These are phyloP conservation scores for Rutidosis leptorrhynchoides DNA, from an alignment of 129 eudicot genomes.

Conservation along the genomic window DNA sequence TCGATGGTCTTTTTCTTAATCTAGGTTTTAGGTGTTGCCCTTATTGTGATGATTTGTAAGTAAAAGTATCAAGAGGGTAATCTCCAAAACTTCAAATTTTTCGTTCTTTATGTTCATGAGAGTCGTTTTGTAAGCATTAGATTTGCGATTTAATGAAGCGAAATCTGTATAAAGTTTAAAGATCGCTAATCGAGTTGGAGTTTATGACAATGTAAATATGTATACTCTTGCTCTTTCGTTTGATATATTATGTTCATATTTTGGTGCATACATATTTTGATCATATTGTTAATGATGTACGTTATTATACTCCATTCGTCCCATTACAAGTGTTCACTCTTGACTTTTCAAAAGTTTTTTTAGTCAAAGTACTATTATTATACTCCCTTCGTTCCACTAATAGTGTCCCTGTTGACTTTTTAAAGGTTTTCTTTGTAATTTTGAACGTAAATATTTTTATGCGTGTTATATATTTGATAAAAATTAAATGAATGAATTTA, in stretches of 20 bases:
- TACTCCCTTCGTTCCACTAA: no score
- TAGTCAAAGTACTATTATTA: no score
- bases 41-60: conserved; percentile 49
- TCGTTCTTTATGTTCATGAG: conserved; percentile 27
- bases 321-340: no score
- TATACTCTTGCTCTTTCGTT: neutral
- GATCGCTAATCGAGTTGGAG: conserved; percentile 31
- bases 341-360: no score
- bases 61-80: conserved; percentile 38
- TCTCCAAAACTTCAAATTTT: conserved; percentile 20
- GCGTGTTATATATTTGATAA: no score
- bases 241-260: neutral
- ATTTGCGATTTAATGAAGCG: conserved; percentile 39
- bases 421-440: no score
- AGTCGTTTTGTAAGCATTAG: conserved; percentile 29
- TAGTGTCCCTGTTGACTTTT: no score
- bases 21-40: conserved; percentile 28
- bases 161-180: conserved; percentile 46
- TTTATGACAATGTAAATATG: conserved; percentile 34
- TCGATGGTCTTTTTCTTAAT: conserved; percentile 14
- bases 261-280: neutral
- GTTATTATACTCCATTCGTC: no score
- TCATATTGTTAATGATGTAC: neutral
- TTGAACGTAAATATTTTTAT: no score
- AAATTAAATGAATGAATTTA: no score